Evolutionary conservation across 345 rosid genomes (phyloP), one percentile per base, ranked within the genome.

Genomic region (Lumnitzera racemosa): DNA sequence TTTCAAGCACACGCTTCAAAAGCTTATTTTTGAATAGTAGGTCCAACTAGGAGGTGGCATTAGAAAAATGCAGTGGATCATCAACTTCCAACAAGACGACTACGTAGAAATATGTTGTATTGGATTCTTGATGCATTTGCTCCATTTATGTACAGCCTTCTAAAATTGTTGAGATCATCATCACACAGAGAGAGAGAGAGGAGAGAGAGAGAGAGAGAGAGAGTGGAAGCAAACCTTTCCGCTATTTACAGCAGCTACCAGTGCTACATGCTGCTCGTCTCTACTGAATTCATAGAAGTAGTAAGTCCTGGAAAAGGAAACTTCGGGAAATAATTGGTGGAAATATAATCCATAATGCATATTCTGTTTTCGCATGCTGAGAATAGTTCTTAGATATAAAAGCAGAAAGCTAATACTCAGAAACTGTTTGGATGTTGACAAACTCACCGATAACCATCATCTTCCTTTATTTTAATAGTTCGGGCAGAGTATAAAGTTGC

Each of bases 221-320:
- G 56, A 49, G 55, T 1, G 23, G 14, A 14, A 11, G 27, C 70
- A 17, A 57, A 91, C 98, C 96, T 83, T 88, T 61, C 98, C 96
- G 47, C 84, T 72, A 71, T 80, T 80, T 49, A 92, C 80, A 36
- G 90, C 74, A 2, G 88, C 90, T 56, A 87, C 85, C 54, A 92
- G 69, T 54, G 94, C 96, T 55, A 81, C 66, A 54, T 76, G 96
- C 66, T 89, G 94, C 24, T 81, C 82, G 25, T 82, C 80, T 70
- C 85, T 78, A 59, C 96, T 94, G 70, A 92, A 92, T 80, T 89
- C 94, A 64, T 89, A 89, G 47, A 76, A 88, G 78, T 92, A 89
- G 55, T 89, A 89, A 53, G 83, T 87, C 89, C 98, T 89, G 85
- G 61, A 48, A 76, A 60, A 69, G 16, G 25, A 15, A 61, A 25